These are phyloP conservation scores for Didymella arachidicola DNA, from an alignment of 2,329 filamentous ascomycete species.

Conservation along the genomic window DNA sequence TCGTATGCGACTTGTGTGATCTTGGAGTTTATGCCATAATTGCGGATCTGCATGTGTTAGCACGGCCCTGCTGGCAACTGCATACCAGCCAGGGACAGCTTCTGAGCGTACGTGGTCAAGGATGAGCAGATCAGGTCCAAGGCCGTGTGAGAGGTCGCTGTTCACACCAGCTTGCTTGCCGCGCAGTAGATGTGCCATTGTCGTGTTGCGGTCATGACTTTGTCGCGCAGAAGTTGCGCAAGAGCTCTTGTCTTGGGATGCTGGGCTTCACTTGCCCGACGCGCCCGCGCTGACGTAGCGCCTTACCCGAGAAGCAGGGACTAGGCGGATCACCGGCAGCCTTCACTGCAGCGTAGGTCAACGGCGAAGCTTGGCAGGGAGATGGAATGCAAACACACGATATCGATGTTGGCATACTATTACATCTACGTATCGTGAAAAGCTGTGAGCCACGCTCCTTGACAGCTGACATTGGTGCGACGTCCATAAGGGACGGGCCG, in stretches of 20 bases:
- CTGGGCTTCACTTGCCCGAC: slow-evolving; percentile 2
- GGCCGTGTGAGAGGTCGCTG: slow-evolving; percentile 84
- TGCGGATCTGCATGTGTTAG: slow-evolving; percentile 43
- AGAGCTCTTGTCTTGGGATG: slow-evolving; percentile 21
- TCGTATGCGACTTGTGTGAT: slow-evolving; percentile 87
- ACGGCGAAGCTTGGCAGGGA: neutral
- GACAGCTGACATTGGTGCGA: slow-evolving; percentile 8
- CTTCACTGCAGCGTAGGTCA: slow-evolving; percentile 12
- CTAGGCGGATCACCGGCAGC: slow-evolving; percentile 21
- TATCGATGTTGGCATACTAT: slow-evolving; percentile 5
- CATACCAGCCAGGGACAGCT: slow-evolving; percentile 13
- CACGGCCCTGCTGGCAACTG: slow-evolving; percentile 8
- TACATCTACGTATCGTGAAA: slow-evolving; percentile 11
- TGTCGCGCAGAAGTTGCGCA: slow-evolving; percentile 22
- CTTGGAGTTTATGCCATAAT: slow-evolving; percentile 66
- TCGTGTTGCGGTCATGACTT: slow-evolving; percentile 41
- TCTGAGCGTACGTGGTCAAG: slow-evolving; percentile 74
- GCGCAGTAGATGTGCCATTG: slow-evolving; percentile 86
- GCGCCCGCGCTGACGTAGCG: slow-evolving; percentile 19
- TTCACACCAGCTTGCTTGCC: slow-evolving; percentile 94
- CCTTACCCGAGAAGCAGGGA: slow-evolving; percentile 28
- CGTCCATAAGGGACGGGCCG: slow-evolving; percentile 2
- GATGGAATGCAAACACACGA: neutral
- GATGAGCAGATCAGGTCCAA: slow-evolving; percentile 78
- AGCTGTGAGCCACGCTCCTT: slow-evolving; percentile 10